Conservation (phyloP, 257 asterid species). For the Rehmannia glutinosa region DNA sequence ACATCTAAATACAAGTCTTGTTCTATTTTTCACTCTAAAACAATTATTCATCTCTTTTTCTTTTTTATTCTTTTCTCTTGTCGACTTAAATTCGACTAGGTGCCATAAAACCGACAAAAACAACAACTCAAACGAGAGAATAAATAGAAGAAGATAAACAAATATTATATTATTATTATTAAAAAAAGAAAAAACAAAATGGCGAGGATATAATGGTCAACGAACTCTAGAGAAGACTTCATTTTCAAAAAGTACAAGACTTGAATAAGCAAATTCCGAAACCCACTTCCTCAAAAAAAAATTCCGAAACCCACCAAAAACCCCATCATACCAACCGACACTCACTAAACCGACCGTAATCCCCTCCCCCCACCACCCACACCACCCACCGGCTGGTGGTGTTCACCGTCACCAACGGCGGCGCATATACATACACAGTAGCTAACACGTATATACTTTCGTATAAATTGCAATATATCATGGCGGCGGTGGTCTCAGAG, state of each 20-base stretch:
- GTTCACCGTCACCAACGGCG: constrained; percentile 17
- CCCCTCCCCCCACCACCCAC: background rate
- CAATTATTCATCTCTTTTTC: too few species aligned
- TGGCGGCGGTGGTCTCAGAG: constrained; percentile 62
- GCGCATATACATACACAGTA: background rate
- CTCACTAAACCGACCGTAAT: constrained; percentile 18
- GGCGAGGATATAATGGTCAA: background rate
- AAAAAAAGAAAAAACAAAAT: background rate
- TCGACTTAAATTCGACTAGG: background rate
- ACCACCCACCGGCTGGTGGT: background rate
- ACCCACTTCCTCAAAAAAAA: background rate
- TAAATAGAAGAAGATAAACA: background rate
- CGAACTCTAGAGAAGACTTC: constrained; percentile 10
- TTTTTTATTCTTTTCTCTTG: background rate
- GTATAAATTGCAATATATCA: constrained; percentile 14
- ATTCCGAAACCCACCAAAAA: constrained; percentile 22
- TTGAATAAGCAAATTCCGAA: background rate
- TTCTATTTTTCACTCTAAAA: too few species aligned
- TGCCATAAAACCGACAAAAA: background rate
- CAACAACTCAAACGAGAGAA: background rate
- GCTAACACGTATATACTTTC: background rate
- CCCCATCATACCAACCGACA: constrained; percentile 35
- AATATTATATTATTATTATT: background rate
- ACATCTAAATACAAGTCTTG: too few species aligned
- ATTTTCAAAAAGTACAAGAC: constrained; percentile 2